These are phyloP conservation scores for Uronychia setigera DNA, from an alignment of 73 alveolate species.

Conservation along the genomic window DNA sequence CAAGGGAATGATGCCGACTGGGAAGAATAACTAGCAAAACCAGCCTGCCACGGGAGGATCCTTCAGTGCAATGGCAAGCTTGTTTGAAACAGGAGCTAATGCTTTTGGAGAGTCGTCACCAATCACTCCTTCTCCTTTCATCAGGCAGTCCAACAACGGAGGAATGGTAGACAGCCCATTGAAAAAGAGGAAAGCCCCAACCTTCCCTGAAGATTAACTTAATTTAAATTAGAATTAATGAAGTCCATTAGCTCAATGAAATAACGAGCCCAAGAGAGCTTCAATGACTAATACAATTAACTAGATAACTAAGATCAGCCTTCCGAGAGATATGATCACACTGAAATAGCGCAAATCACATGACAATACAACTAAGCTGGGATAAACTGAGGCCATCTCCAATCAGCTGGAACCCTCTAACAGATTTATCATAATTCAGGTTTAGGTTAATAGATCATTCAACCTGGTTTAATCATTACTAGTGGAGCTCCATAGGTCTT, in stretches of 20 bases:
- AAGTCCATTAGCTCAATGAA: no score
- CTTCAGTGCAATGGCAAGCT: neutral
- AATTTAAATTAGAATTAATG: no score
- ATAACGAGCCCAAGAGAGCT: neutral
- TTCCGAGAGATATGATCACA: neutral
- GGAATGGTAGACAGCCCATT: neutral
- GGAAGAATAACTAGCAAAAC: neutral
- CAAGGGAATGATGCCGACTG: neutral
- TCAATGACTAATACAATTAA: neutral
- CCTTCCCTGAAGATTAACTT: neutral
- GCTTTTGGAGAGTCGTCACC: neutral
- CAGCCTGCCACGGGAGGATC: neutral
- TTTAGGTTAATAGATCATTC: neutral
- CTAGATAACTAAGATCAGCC: neutral
- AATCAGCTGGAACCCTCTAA: neutral
- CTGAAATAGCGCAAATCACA: neutral
- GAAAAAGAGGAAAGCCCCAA: neutral
- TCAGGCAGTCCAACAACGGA: neutral
- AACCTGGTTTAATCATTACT: neutral
- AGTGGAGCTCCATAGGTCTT: neutral
- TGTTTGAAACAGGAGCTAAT: neutral
- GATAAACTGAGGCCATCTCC: neutral
- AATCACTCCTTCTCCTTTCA: conserved; percentile 1
- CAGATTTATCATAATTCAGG: neutral
- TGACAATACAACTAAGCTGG: neutral